These are phyloP conservation scores for Leccinum boreale DNA, from an alignment of 768 basidiomycete species.

Conservation along the genomic window DNA sequence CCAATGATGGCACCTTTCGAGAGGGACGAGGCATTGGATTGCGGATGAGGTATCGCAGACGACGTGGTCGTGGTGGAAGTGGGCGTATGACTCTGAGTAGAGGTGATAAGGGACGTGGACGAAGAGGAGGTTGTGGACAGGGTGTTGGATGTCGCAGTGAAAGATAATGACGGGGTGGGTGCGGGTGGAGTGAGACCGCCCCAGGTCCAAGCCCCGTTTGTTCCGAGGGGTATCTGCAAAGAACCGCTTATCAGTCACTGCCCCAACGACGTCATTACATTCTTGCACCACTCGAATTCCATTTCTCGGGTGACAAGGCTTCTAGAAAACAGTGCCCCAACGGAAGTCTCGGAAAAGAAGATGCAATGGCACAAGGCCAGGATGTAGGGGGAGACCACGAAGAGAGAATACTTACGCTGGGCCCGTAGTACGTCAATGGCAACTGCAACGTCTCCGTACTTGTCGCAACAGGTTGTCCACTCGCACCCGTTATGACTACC, in stretches of 20 bases:
- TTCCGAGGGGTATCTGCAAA: constrained; percentile 67
- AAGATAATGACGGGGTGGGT: constrained; percentile 29
- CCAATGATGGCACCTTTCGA: constrained; percentile 31
- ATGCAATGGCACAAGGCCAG: not conserved
- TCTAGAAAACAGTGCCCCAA: not conserved
- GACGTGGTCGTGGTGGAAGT: constrained; percentile 23
- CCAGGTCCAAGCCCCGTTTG: constrained; percentile 60
- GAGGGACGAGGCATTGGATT: constrained; percentile 29
- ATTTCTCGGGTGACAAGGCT: not conserved
- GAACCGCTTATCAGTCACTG: constrained; percentile 11
- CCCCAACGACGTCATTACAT: constrained; percentile 9
- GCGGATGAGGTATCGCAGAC: constrained; percentile 22
- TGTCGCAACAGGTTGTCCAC: constrained; percentile 54
- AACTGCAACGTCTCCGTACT: constrained; percentile 58
- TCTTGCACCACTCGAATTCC: not conserved
- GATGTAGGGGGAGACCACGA: not conserved
- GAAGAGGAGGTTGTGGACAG: constrained; percentile 26
- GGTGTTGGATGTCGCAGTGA: constrained; percentile 25
- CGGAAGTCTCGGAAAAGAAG: not conserved
- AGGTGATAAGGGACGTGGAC: constrained; percentile 25
- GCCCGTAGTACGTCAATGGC: constrained; percentile 80
- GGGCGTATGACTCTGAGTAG: constrained; percentile 23
- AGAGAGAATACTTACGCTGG: constrained; percentile 56
- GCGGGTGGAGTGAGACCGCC: constrained; percentile 73
- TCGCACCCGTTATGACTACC: constrained; percentile 49